Percentiles rank a stretch among this genome's conserved stretches.
These are phyloP conservation scores for Phlyctochytrium bullatum DNA, from an alignment of 192 early-diverging fungal species.

Conservation along the genomic window DNA sequence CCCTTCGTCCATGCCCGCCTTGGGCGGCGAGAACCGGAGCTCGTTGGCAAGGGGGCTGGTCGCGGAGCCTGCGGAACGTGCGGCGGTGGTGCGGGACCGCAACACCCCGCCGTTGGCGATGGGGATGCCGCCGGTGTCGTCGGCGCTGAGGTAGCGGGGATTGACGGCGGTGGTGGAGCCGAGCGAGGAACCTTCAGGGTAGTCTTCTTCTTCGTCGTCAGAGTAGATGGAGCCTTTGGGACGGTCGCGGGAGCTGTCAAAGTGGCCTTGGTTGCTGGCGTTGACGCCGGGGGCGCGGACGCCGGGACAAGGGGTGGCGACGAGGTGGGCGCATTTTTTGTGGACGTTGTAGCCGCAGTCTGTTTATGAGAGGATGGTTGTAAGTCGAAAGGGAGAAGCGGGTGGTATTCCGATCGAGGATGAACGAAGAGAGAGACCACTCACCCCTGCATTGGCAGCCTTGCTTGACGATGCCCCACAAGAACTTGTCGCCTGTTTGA, in stretches of 20 bases:
- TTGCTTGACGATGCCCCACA: constrained; percentile 73
- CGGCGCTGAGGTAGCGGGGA: not conserved
- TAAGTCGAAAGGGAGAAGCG: not conserved
- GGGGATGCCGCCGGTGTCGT: constrained; percentile 1
- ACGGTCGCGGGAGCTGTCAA: constrained; percentile 9
- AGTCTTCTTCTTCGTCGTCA: constrained; percentile 18
- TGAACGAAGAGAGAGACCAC: no score
- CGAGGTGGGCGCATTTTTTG: constrained; percentile 47
- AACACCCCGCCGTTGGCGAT: not conserved
- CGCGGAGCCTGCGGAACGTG: not conserved
- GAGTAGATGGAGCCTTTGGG: constrained; percentile 13
- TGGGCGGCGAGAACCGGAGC: not conserved
- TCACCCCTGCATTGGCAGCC: constrained; percentile 53
- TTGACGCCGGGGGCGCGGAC: constrained; percentile 13
- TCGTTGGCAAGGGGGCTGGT: not conserved
- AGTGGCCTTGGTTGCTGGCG: constrained; percentile 12
- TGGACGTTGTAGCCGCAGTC: constrained; percentile 50
- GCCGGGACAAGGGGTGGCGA: constrained; percentile 20
- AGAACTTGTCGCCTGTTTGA: constrained; percentile 37
- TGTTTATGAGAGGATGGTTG: not conserved
- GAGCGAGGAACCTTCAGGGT: not conserved
- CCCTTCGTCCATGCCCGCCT: not conserved
- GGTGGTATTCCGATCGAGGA: no score
- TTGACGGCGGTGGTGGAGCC: not conserved
- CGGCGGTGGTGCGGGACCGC: not conserved